phyloP scores from a whole-genome alignment of 2,329 filamentous ascomycete species.

The Didymella sp. region DNA sequence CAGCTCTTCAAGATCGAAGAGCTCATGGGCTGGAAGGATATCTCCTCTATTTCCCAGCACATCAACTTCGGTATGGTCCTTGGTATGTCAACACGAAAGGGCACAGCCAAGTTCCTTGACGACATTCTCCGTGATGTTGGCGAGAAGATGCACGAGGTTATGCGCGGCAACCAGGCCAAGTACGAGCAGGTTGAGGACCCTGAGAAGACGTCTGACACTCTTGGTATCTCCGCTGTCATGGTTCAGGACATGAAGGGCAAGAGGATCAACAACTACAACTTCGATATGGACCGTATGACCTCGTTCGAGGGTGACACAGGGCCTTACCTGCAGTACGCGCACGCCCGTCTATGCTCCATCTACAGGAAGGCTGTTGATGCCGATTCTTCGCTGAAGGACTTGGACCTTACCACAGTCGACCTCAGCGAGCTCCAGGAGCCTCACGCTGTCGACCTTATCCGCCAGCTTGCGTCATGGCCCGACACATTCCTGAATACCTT shows the following conservation, averaged over 20 bases:
- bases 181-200: conserved; percentile 90
- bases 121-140: conserved; percentile 67
- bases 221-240: conserved; percentile 96
- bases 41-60: conserved; percentile 66
- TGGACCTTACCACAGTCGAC: conserved; percentile 72
- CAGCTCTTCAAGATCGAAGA: conserved; percentile 71
- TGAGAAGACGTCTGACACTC: conserved; percentile 78
- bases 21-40: conserved; percentile 66
- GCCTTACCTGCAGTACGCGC: conserved; percentile 82
- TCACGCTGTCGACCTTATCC: conserved; percentile 75
- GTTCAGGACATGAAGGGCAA: conserved; percentile 98
- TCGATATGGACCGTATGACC: conserved; percentile 82
- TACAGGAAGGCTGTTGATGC: conserved; percentile 60
- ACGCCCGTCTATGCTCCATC: conserved; percentile 52
- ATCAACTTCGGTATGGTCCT: conserved; percentile 72
- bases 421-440: conserved; percentile 72
- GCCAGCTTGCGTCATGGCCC: conserved; percentile 82
- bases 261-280: conserved; percentile 73
- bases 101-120: conserved; percentile 61
- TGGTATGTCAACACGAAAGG: conserved; percentile 69
- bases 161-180: conserved; percentile 89
- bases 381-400: conserved; percentile 56
- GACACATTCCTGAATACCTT: conserved; percentile 84
- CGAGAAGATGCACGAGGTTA: conserved; percentile 97
- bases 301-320: conserved; percentile 87